Conservation (phyloP, 1,284 basidiomycete genomes). For the Apiotrichum montevideense region DNA sequence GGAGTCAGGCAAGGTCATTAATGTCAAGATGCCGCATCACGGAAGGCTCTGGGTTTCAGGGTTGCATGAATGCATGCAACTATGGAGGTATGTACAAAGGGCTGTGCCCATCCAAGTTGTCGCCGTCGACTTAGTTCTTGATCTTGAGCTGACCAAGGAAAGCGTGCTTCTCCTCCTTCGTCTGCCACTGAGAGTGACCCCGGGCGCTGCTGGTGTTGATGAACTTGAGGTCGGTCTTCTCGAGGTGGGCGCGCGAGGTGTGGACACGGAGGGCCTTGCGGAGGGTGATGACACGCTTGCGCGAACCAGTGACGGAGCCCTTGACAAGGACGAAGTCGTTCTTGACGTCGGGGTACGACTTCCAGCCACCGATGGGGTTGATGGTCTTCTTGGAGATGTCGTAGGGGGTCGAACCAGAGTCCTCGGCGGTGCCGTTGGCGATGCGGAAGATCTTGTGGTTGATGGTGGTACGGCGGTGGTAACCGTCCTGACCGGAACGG, state of each 20-base stretch:
- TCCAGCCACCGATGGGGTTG: constrained; percentile 98
- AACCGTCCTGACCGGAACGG: constrained; percentile 99
- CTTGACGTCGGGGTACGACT: constrained; percentile 93
- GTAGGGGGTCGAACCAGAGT: constrained; percentile 86
- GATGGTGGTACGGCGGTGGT: constrained; percentile 96
- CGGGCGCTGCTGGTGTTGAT: constrained; percentile 93
- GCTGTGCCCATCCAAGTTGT: no score
- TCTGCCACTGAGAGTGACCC: constrained; percentile 63
- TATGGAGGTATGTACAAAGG: no score
- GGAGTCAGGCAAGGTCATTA: no score
- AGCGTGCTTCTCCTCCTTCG: constrained; percentile 85
- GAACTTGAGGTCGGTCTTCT: constrained; percentile 92
- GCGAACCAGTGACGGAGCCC: constrained; percentile 88
- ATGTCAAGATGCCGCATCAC: no score
- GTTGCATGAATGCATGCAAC: no score
- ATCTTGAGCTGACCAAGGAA: constrained; percentile 69
- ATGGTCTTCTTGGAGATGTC: constrained; percentile 92
- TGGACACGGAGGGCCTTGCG: constrained; percentile 38
- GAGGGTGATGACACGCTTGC: constrained; percentile 74
- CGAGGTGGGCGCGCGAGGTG: constrained; percentile 52
- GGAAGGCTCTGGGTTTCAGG: no score
- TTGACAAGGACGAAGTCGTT: constrained; percentile 97
- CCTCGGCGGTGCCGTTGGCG: constrained; percentile 69
- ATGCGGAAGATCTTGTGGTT: constrained; percentile 86
- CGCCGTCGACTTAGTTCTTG: constrained; percentile 28